A percentile compares a stretch with the other conserved stretches of the same genome.
Conservation (phyloP, 169 alveolate genomes). For the Plasmodium gonderi region DNA sequence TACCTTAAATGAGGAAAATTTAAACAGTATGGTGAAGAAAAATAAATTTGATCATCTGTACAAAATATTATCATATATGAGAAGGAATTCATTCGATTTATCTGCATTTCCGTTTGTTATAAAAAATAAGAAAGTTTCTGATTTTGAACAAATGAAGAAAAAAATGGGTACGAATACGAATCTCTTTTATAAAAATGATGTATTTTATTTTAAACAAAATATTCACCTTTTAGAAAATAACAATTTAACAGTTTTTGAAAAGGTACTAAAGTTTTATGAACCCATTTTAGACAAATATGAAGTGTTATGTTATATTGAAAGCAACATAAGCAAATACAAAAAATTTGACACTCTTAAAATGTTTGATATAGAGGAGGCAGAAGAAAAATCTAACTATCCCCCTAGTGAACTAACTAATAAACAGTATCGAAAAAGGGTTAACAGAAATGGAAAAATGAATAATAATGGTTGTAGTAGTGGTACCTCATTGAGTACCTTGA, state of each 20-base stretch:
- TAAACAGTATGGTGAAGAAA: constrained; percentile 5
- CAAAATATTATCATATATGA: constrained; percentile 48
- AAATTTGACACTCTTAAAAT: not conserved
- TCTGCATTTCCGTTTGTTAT: not conserved
- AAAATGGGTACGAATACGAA: not conserved
- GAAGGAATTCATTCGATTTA: constrained; percentile 24
- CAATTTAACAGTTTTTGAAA: constrained; percentile 61
- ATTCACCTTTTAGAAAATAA: constrained; percentile 49
- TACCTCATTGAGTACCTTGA: no score
- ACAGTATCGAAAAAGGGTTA: not conserved
- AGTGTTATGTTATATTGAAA: constrained; percentile 49
- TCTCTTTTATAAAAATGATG: constrained; percentile 40
- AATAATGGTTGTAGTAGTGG: no score
- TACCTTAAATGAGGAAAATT: not conserved
- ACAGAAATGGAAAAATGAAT: not conserved
- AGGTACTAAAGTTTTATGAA: constrained; percentile 50
- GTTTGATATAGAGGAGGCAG: not conserved
- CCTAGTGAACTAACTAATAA: not conserved
- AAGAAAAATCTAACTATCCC: not conserved
- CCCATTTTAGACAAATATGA: constrained; percentile 32
- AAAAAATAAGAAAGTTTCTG: constrained; percentile 7
- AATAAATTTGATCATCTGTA: constrained; percentile 13
- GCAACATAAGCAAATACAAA: not conserved
- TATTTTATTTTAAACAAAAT: constrained; percentile 64
- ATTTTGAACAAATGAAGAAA: not conserved